Base-by-base conservation (phyloP, 495 filamentous ascomycete species). In the Lasiosphaeria ovina region DNA sequence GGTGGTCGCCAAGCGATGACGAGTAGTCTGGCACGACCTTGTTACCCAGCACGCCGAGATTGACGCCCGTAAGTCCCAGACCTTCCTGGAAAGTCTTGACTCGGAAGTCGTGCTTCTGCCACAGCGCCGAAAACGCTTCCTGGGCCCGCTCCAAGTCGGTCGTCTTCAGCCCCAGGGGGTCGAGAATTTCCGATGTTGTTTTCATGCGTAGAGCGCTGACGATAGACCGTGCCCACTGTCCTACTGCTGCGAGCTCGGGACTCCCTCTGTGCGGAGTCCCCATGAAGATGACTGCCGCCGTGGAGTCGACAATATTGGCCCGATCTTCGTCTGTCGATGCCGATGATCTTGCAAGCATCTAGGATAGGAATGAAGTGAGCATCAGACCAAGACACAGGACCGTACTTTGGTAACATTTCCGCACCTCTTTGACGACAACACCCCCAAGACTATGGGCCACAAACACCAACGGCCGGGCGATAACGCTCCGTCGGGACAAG, bases 221-320 rank as follows among this genome's bases (percentile, higher is more conserved):
- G 9, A 59, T 16, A 5, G 12, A n/a, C 7, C 64, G 53, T 11
- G 35, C 55, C 14, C 35, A 38, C 24, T 67, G 54, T 3, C 64
- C 64, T 10, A 61, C 7, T 11, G n/a, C 36, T 2, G 61, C 64
- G 14, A 61, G 50, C 34, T 62, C 52, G 3, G 51, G 53, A 42
- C 66, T 68, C 3, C 74, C 72, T 45, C 73, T 59, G 58, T 79
- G 74, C 32, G 74, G 76, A 6, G 76, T 77, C 40, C 74, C 76
- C 12, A 77, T 69, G 48, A 77, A 79, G 9, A 77, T 48, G 9
- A 79, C 59, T 35, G 63, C 72, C 12, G 61, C 58, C 14, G 73
- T 77, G 24, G 69, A 72, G 17, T 69, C 50, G 56, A 66, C 67
- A 50, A 79, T 65, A 36, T 62, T 47, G 7, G 62, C 48, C n/a